Evolutionary conservation across 148 eudicot genomes (phyloP).

Genomic region (Rheum nobile): DNA sequence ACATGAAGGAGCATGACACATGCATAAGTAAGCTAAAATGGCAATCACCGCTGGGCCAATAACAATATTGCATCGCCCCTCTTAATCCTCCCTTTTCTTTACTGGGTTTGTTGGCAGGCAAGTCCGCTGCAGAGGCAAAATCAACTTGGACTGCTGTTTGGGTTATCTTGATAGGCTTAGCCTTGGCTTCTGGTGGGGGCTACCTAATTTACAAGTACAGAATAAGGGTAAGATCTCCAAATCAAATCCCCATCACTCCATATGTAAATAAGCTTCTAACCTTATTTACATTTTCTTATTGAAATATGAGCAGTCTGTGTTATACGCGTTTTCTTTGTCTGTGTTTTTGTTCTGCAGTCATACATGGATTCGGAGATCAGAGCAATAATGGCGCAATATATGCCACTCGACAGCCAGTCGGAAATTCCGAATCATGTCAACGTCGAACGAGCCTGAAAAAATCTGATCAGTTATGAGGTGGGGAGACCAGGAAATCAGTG

Average conservation of each 20-base stretch:
- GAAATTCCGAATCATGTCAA: slow-evolving; percentile 50
- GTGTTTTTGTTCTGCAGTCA: slow-evolving; percentile 30
- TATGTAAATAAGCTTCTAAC: not conserved
- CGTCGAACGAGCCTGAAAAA: slow-evolving; percentile 39
- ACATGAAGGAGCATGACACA: slow-evolving; percentile 81
- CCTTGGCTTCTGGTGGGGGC: slow-evolving; percentile 64
- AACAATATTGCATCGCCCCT: not conserved
- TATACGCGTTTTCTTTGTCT: not conserved
- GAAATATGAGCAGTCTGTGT: too few relatives aligned
- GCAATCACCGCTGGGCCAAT: not conserved
- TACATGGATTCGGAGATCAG: slow-evolving; percentile 98
- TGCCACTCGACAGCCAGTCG: slow-evolving; percentile 85
- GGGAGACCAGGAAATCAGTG: too few relatives aligned
- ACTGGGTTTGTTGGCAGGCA: slow-evolving; percentile 37
- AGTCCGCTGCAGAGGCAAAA: slow-evolving; percentile 43
- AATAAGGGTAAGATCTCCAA: slow-evolving; percentile 57
- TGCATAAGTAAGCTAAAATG: slow-evolving; percentile 57
- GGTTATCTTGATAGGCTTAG: slow-evolving; percentile 63
- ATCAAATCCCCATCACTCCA: not conserved
- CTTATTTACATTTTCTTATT: not conserved
- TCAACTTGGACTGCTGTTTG: slow-evolving; percentile 77
- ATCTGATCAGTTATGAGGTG: too few relatives aligned
- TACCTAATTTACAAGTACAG: slow-evolving; percentile 81
- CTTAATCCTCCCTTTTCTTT: not conserved
- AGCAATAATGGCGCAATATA: slow-evolving; percentile 93